These are phyloP conservation scores for Umbilicus rupestris DNA, from an alignment of 164 flowering plant species.

Conservation along the genomic window DNA sequence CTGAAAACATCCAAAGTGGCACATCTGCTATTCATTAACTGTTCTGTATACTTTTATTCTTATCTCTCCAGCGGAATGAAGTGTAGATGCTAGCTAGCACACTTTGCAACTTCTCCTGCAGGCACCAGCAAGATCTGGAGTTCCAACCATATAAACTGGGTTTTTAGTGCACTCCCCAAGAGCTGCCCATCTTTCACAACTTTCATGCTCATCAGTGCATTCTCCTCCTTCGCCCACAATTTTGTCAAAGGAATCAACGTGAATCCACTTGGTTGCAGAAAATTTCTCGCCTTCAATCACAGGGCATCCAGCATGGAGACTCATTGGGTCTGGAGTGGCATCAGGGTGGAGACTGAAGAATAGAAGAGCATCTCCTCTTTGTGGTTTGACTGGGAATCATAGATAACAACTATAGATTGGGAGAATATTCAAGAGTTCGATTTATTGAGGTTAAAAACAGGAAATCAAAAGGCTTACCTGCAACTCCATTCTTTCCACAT, in stretches of 20 bases:
- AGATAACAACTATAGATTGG: neutral
- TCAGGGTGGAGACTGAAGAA: constrained; percentile 54
- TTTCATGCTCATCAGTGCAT: constrained; percentile 81
- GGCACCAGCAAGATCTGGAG: constrained; percentile 1
- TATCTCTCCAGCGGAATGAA: neutral
- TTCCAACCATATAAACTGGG: constrained; percentile 8
- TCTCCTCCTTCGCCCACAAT: constrained; percentile 20
- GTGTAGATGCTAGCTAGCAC: neutral
- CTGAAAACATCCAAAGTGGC: too few relatives aligned
- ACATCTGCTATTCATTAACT: too few relatives aligned
- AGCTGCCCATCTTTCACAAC: constrained; percentile 67
- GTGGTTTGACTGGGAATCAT: constrained; percentile 32
- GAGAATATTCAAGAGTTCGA: neutral
- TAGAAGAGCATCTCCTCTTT: constrained; percentile 66
- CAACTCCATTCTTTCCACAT: constrained; percentile 77
- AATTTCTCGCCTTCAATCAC: constrained; percentile 71
- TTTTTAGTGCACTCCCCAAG: constrained; percentile 53
- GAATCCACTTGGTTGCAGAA: constrained; percentile 60
- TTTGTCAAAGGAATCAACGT: constrained; percentile 21
- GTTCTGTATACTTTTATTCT: too few relatives aligned
- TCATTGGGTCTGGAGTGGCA: constrained; percentile 47
- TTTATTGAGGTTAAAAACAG: neutral
- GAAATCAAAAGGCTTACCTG: constrained; percentile 40
- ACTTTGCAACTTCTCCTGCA: constrained; percentile 7
- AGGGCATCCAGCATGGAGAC: constrained; percentile 65